These are phyloP conservation scores for Penicillium soppii DNA, from an alignment of 495 filamentous ascomycete genomes.

Conservation along the genomic window DNA sequence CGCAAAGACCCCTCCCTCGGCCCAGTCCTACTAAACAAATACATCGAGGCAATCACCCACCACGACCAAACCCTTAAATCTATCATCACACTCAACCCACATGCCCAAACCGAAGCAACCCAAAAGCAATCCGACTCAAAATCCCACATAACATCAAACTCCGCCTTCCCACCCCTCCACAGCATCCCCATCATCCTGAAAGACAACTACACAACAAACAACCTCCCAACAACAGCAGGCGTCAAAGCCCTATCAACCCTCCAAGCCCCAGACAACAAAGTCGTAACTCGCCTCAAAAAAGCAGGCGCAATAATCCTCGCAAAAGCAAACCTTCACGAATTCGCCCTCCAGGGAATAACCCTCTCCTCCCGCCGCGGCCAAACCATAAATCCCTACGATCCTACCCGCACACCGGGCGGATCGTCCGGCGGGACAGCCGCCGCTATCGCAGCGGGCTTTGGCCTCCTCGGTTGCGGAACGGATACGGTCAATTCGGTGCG, in stretches of 20 bases:
- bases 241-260: constrained; percentile 46
- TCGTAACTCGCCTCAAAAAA: constrained; percentile 42
- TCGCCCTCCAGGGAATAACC: constrained; percentile 61
- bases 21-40: constrained; percentile 50
- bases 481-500: constrained; percentile 65
- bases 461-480: constrained; percentile 56
- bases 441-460: constrained; percentile 57
- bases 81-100: constrained; percentile 54
- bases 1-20: constrained; percentile 49
- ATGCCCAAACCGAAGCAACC: constrained; percentile 44
- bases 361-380: constrained; percentile 63
- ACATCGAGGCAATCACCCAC: constrained; percentile 53
- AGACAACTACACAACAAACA: constrained; percentile 57
- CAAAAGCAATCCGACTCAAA: constrained; percentile 40
- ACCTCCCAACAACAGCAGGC: constrained; percentile 56
- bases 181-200: constrained; percentile 63
- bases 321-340: constrained; percentile 65
- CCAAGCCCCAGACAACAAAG: constrained; percentile 39
- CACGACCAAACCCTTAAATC: constrained; percentile 58
- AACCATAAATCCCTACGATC: constrained; percentile 62
- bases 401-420: constrained; percentile 60
- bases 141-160: constrained; percentile 1
- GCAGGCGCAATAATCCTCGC: constrained; percentile 66
- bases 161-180: constrained; percentile 17
- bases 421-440: constrained; percentile 63